These are phyloP conservation scores for Solanum phureja DNA, from an alignment of 257 asterid genomes.

Conservation along the genomic window DNA sequence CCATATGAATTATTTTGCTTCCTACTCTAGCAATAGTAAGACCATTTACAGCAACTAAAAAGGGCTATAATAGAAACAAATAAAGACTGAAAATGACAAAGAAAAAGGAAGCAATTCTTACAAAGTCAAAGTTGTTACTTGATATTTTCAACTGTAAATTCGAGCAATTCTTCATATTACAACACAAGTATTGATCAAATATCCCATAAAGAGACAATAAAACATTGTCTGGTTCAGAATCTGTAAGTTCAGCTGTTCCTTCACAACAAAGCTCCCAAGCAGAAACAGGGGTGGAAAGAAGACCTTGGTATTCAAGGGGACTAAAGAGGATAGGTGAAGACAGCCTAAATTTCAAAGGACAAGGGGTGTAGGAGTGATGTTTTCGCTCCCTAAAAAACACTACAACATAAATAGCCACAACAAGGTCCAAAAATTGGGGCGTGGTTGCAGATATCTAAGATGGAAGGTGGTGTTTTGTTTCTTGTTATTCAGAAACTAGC, in stretches of 20 bases:
- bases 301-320: slow-evolving; percentile 23
- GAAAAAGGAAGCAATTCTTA: slow-evolving; percentile 5
- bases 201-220: slow-evolving; percentile 25
- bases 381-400: slow-evolving; percentile 28
- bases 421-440: slow-evolving; percentile 35
- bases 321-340: slow-evolving; percentile 16
- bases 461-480: slow-evolving; percentile 11
- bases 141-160: slow-evolving; percentile 18
- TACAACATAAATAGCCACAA: slow-evolving; percentile 30
- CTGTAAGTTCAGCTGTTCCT: slow-evolving; percentile 6
- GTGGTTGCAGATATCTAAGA: slow-evolving; percentile 13
- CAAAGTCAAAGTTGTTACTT: slow-evolving; percentile 18
- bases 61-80: background rate
- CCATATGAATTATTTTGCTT: background rate
- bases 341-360: slow-evolving; percentile 29
- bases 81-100: background rate
- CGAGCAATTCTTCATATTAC: slow-evolving; percentile 19
- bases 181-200: slow-evolving; percentile 28
- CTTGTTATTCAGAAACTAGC: slow-evolving; percentile 24
- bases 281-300: slow-evolving; percentile 30
- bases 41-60: background rate
- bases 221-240: slow-evolving; percentile 21
- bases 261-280: slow-evolving; percentile 38
- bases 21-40: background rate
- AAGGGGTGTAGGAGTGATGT: slow-evolving; percentile 21